Base-by-base conservation (phyloP, 139 green algal species). In the Deuterostichococcus epilithicus region DNA sequence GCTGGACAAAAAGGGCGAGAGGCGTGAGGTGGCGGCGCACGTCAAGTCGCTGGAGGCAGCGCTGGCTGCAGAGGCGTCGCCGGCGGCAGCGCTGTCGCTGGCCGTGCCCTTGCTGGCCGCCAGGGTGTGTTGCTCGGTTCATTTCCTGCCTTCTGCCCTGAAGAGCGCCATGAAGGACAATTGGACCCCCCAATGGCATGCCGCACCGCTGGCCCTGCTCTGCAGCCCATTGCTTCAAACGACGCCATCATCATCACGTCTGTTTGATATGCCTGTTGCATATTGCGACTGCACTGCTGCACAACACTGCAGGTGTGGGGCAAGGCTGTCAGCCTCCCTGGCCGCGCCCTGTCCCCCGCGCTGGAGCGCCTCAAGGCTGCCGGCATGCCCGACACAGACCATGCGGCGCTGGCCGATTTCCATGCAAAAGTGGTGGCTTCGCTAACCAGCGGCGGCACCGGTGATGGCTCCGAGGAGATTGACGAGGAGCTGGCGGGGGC, bases 1-100 rank as follows among this genome's bases (percentile, higher is more conserved):
- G 18, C 81, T 94, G 36, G 92, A 97, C 81, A 97, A 94, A 76
- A 95, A 94, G 85, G 75, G 72, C 10, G 91, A 95, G 82, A 81
- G 83, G 30, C 76, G 83, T 0, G 72, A 81, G 72, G 75, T 87
- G 33, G 66, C 76, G 15, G 68, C 60, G 3, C 76, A 86, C 33
- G 78, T 76, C 26, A 78, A 83, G 69, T 81, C 75, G 25, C 74
- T 83, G 58, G 63, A 80, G 32, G 73, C 72, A 4, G 69, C 83
- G 47, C 74, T 85, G 22, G 79, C 78, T 23, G 58, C 59, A 1
- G 90, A 89, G 72, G 39, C 37, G 23, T 80, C 89, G 33, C 82
- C 90, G 28, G 80, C 91, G 18, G 80, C 84, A 0, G 82, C 84
- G 0, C 87, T 97, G 44, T 83, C 90, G 1, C 75, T 95, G 34